phyloP scores from a whole-genome alignment of 2,329 filamentous ascomycete species.

The Colletotrichum australisinense region DNA sequence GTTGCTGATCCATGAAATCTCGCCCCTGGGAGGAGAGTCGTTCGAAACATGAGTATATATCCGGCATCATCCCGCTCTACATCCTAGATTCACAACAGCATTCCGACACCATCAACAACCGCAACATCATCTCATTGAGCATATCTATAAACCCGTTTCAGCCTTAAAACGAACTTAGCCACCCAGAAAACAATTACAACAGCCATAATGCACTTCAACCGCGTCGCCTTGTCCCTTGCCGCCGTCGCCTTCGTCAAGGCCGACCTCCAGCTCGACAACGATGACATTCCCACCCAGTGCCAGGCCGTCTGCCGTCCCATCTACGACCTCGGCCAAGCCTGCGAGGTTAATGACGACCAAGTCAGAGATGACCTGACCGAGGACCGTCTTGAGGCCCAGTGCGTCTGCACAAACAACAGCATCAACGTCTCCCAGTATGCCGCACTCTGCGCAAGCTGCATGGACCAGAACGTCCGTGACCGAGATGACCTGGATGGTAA shows the following conservation, averaged over 20 bases:
- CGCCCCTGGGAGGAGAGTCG: background rate
- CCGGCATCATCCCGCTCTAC: conserved; percentile 9
- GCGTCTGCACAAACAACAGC: conserved; percentile 54
- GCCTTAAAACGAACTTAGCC: too few species aligned
- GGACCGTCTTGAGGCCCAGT: conserved; percentile 51
- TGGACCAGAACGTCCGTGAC: conserved; percentile 35
- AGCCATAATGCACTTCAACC: conserved; percentile 36
- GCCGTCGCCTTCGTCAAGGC: conserved; percentile 31
- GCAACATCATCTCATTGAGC: background rate
- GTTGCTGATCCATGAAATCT: background rate
- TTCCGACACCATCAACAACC: background rate
- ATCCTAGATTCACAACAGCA: background rate
- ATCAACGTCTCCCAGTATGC: conserved; percentile 51
- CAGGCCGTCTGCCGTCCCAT: conserved; percentile 36
- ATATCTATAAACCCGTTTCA: background rate
- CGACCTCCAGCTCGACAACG: conserved; percentile 35
- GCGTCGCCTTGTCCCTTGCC: conserved; percentile 29
- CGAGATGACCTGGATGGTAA: conserved; percentile 37
- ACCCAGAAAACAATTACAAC: background rate
- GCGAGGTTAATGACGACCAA: conserved; percentile 37
- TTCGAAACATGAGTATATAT: conserved; percentile 16
- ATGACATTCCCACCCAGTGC: conserved; percentile 38
- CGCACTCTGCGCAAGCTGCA: conserved; percentile 41
- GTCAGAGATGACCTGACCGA: conserved; percentile 46
- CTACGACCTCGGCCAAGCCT: conserved; percentile 31